Percentiles rank a stretch among this genome's conserved stretches.
Evolutionary conservation across 768 basidiomycete genomes (phyloP).

Genomic region (Russula lepida): DNA sequence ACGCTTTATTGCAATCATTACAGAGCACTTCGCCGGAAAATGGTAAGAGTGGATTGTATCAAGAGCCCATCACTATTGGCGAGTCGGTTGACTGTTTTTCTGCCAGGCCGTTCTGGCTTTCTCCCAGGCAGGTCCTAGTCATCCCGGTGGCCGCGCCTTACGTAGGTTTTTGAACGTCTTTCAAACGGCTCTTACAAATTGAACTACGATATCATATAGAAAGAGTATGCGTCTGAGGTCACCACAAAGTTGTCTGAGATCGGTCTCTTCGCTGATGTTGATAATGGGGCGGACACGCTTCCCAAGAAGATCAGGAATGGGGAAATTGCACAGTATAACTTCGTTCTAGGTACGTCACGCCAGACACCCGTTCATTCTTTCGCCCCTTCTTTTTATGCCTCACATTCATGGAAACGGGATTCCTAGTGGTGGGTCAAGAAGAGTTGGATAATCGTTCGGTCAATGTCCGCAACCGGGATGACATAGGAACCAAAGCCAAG

Average conservation of each 20-base stretch:
- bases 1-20: slow-evolving; percentile 93
- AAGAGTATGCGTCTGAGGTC: slow-evolving; percentile 84
- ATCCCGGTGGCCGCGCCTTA: slow-evolving; percentile 88
- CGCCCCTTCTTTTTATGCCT: not conserved
- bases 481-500: slow-evolving; percentile 77
- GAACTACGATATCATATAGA: slow-evolving; percentile 37
- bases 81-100: not conserved
- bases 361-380: not conserved
- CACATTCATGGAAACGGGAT: not conserved
- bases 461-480: slow-evolving; percentile 93
- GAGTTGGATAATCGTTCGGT: slow-evolving; percentile 82
- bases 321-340: slow-evolving; percentile 96
- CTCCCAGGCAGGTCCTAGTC: slow-evolving; percentile 90
- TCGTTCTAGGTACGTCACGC: slow-evolving; percentile 71
- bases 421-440: slow-evolving; percentile 85
- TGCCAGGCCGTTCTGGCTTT: slow-evolving; percentile 93
- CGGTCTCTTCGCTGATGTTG: slow-evolving; percentile 86
- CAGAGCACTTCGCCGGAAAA: slow-evolving; percentile 96
- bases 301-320: slow-evolving; percentile 97
- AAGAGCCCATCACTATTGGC: not conserved
- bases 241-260: slow-evolving; percentile 52
- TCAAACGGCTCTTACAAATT: not conserved
- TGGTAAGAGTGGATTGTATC: slow-evolving; percentile 46
- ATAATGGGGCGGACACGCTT: slow-evolving; percentile 85
- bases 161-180: slow-evolving; percentile 41